These are phyloP conservation scores for Colletotrichum tropicale DNA, from an alignment of 2,329 filamentous ascomycete genomes.

Conservation along the genomic window DNA sequence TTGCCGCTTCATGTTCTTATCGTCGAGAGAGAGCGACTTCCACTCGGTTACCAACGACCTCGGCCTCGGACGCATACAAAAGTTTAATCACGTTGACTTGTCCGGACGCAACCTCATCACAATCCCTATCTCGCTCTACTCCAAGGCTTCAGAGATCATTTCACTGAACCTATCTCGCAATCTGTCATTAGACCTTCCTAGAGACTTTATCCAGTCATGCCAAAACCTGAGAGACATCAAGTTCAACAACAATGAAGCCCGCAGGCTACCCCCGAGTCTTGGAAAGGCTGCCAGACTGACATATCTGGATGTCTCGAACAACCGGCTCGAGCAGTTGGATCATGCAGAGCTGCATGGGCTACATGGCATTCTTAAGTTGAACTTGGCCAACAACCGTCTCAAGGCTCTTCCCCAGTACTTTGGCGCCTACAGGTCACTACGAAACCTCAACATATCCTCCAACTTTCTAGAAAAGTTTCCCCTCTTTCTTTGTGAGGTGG, in stretches of 20 bases:
- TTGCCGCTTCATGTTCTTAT: conserved; percentile 93
- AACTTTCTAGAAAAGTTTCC: conserved; percentile 90
- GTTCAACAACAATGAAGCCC: conserved; percentile 92
- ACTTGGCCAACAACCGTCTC: conserved; percentile 91
- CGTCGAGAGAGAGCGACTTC: conserved; percentile 84
- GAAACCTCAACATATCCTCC: conserved; percentile 90
- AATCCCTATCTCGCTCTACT: conserved; percentile 93
- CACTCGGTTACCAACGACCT: conserved; percentile 72
- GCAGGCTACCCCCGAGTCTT: conserved; percentile 83
- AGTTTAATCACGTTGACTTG: conserved; percentile 93
- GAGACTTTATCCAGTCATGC: conserved; percentile 95
- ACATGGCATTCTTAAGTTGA: conserved; percentile 81
- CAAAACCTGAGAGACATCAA: conserved; percentile 93
- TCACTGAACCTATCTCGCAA: conserved; percentile 94
- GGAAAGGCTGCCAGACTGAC: conserved; percentile 81
- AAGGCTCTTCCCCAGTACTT: conserved; percentile 82
- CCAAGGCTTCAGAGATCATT: conserved; percentile 89
- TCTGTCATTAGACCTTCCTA: conserved; percentile 87
- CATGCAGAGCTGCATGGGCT: conserved; percentile 81
- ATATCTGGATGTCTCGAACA: conserved; percentile 94
- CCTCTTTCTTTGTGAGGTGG: conserved; percentile 80
- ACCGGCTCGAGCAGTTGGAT: conserved; percentile 85
- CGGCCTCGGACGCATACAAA: conserved; percentile 81
- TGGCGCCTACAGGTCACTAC: conserved; percentile 75
- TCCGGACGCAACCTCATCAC: conserved; percentile 89